Conservation (phyloP, 768 basidiomycete genomes). For the Auricularia sp. region DNA sequence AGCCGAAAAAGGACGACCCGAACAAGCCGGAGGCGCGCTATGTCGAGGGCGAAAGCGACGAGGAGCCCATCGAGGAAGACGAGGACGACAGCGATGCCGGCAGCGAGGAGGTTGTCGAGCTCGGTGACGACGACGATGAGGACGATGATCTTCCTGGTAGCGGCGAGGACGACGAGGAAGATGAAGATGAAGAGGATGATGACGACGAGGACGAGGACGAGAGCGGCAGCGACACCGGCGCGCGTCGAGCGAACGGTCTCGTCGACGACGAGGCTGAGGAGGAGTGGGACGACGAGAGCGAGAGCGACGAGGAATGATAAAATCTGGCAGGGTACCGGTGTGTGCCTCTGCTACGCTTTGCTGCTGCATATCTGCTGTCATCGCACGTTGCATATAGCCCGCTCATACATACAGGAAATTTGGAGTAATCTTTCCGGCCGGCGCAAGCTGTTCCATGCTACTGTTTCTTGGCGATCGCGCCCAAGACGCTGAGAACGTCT, state of each 20-base stretch:
- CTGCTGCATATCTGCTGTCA: neutral
- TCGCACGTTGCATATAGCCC: neutral
- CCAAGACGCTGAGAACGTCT: too few species aligned
- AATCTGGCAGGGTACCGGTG: neutral
- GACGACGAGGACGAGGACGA: constrained; percentile 32
- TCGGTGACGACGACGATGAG: constrained; percentile 23
- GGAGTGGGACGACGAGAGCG: constrained; percentile 15
- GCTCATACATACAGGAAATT: constrained; percentile 6
- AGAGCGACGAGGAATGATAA: constrained; percentile 12
- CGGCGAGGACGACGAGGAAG: constrained; percentile 43
- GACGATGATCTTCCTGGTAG: constrained; percentile 65
- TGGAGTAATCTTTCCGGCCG: neutral
- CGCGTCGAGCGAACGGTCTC: constrained; percentile 7
- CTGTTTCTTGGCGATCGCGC: too few species aligned
- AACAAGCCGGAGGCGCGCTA: constrained; percentile 36
- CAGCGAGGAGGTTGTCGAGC: constrained; percentile 41
- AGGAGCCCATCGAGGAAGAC: constrained; percentile 38
- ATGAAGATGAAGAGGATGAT: constrained; percentile 35
- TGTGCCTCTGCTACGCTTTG: neutral
- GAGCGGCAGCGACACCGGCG: constrained; percentile 19
- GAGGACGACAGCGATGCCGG: constrained; percentile 60
- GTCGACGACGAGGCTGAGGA: constrained; percentile 24
- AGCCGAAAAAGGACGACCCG: constrained; percentile 28
- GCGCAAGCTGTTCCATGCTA: too few species aligned
- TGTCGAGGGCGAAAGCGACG: constrained; percentile 70